Base-by-base conservation (phyloP, 2,329 filamentous ascomycete genomes). In the Talaromyces sp. region DNA sequence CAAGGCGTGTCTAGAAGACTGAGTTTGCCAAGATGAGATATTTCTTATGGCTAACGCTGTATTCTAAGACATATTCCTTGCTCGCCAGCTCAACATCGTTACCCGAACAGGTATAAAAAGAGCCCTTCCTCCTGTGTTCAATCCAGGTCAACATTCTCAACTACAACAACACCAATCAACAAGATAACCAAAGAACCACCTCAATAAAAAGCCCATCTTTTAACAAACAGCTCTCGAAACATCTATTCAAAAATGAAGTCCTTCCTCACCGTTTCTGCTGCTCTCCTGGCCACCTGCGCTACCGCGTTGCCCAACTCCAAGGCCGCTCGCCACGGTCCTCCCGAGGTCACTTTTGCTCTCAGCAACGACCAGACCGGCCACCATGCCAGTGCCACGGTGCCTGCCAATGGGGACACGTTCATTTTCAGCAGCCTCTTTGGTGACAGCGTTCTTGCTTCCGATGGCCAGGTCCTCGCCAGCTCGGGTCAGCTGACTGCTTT, bases 231-330 rank as follows among this genome's bases (percentile, higher is more conserved):
- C 10, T 27, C n/a, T 23, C 10, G 8, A 47, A 27, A 12, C 18
- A 27, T 47, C 23, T 23, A 53, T 53, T 54, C 55, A 58, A 61
- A 23, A 42, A 61, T 61, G 60, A 61, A 57, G 54, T 58, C 50
- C 23, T 57, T 47, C 30, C 28, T 54, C 12, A 7, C 47, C 34
- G 47, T 33, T n/a, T 57, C 60, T 36, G 53, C 57, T 34, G 55
- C 55, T 33, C 47, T 61, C 55, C 47, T 61, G 4, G 60, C 55
- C 50, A 54, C 60, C 55, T 58, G 42, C 18, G 60, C 18, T 16
- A 55, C 16, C 4, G 60, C 55, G n/a, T 10, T 58, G 47, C 60
- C 60, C 30, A 56, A 40, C 28, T n/a, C 30, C 34, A 44, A 40
- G 6, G 42, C 34, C 16, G 44, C 60, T 58, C 60, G 60, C 4